Evolutionary conservation across 176 grass and related monocot genomes (phyloP).

Genomic region (Triticum monococcum): DNA sequence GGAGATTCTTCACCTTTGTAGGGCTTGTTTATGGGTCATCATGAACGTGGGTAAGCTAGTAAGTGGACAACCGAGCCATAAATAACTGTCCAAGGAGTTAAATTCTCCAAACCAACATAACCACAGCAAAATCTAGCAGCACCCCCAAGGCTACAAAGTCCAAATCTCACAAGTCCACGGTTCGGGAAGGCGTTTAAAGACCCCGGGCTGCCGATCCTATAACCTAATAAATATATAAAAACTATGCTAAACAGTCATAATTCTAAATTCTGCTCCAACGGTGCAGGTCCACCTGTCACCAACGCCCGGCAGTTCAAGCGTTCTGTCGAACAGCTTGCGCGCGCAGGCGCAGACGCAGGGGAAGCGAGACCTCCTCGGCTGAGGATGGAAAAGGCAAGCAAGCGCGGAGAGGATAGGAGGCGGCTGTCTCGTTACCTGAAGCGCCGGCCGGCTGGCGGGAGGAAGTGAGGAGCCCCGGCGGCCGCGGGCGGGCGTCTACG

Average conservation of each 20-base stretch:
- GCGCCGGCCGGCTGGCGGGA: neutral
- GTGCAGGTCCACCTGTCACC: neutral
- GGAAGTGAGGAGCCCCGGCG: neutral
- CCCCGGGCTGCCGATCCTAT: neutral
- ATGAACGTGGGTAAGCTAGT: neutral
- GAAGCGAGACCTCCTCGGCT: neutral
- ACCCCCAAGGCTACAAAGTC: neutral
- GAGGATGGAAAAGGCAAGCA: neutral
- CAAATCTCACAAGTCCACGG: neutral
- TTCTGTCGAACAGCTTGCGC: constrained; percentile 34
- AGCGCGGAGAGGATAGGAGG: no score
- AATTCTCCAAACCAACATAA: neutral
- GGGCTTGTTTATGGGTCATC: neutral
- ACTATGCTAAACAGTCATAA: neutral
- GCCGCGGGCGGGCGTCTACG: neutral
- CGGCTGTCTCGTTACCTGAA: constrained; percentile 9
- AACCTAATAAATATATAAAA: neutral
- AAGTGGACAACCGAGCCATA: neutral
- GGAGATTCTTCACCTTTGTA: neutral
- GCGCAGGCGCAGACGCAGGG: neutral
- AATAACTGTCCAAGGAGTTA: neutral
- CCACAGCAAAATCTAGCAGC: neutral
- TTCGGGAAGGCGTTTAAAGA: no score
- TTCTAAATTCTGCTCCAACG: neutral
- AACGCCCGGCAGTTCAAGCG: neutral